Conservation (phyloP, 2,329 filamentous ascomycete genomes). For the Colletotrichum ledebouriae region DNA sequence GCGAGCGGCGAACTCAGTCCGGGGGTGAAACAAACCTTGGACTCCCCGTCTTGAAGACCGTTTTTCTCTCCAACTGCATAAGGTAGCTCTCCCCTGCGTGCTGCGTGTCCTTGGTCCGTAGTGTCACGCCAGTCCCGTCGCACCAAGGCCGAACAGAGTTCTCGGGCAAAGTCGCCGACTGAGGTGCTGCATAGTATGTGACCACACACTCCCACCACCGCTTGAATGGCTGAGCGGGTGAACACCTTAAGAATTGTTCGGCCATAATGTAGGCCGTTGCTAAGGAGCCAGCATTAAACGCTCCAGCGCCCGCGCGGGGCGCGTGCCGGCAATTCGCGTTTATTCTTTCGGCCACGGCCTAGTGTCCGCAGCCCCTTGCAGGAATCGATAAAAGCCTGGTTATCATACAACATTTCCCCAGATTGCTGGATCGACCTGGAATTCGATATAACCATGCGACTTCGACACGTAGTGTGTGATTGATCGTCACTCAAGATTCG, state of each 20-base stretch:
- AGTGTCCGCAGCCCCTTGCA: slow-evolving; percentile 6
- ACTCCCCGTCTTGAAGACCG: neutral
- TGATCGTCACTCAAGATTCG: neutral
- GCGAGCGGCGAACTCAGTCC: slow-evolving; percentile 31
- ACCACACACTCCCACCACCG: neutral
- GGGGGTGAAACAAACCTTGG: slow-evolving; percentile 42
- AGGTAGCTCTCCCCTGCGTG: neutral
- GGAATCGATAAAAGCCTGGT: neutral
- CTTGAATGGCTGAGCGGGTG: neutral
- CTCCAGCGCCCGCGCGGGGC: neutral
- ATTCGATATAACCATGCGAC: neutral
- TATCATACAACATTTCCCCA: neutral
- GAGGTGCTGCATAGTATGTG: slow-evolving; percentile 2
- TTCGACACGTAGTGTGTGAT: neutral
- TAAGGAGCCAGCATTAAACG: neutral
- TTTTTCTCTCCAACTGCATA: slow-evolving; percentile 1
- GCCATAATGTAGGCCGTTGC: neutral
- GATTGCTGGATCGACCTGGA: neutral
- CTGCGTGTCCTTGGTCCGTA: slow-evolving; percentile 12
- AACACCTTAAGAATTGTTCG: neutral
- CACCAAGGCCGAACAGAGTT: slow-evolving; percentile 5
- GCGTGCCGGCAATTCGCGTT: slow-evolving; percentile 19
- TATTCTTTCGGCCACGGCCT: neutral
- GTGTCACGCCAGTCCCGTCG: slow-evolving; percentile 12
- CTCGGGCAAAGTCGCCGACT: slow-evolving; percentile 11